A percentile compares a stretch with the other conserved stretches of the same genome.
Conservation (phyloP, 2,329 filamentous ascomycete species). For the Botryotinia narcissicola region DNA sequence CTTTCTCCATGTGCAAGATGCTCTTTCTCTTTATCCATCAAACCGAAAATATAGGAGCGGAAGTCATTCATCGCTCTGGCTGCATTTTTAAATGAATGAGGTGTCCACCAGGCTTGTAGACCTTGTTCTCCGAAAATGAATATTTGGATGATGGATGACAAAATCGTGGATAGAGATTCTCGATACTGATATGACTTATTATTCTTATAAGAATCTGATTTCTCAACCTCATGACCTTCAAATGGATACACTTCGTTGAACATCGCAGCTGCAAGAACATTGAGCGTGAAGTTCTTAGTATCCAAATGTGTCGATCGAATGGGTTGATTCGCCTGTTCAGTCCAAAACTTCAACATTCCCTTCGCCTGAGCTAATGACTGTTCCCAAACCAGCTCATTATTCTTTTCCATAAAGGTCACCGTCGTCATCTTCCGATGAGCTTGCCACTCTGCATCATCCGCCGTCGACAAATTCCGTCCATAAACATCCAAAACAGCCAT, state of each 20-base stretch:
- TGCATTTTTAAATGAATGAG: not conserved
- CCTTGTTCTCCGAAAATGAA: constrained; percentile 7
- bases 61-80: not conserved
- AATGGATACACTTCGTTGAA: constrained; percentile 18
- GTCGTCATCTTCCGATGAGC: constrained; percentile 12
- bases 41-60: constrained; percentile 1
- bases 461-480: not conserved
- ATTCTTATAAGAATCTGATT: not conserved
- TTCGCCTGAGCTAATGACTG: not conserved
- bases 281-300: not conserved
- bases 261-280: constrained; percentile 11
- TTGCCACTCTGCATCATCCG: not conserved
- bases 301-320: not conserved
- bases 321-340: not conserved
- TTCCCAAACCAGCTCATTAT: constrained; percentile 8
- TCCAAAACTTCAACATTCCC: constrained; percentile 5
- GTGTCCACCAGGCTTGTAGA: constrained; percentile 3
- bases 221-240: not conserved
- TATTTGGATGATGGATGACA: not conserved
- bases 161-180: constrained; percentile 3
- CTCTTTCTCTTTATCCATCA: constrained; percentile 1
- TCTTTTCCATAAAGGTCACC: constrained; percentile 2
- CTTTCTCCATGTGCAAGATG: not conserved
- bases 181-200: constrained; percentile 11
- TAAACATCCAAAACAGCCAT: constrained; percentile 11